A percentile compares a stretch with the other conserved stretches of the same genome.
phyloP scores from a whole-genome alignment of 305 asterid species.

The Solanum aculeatissimum region DNA sequence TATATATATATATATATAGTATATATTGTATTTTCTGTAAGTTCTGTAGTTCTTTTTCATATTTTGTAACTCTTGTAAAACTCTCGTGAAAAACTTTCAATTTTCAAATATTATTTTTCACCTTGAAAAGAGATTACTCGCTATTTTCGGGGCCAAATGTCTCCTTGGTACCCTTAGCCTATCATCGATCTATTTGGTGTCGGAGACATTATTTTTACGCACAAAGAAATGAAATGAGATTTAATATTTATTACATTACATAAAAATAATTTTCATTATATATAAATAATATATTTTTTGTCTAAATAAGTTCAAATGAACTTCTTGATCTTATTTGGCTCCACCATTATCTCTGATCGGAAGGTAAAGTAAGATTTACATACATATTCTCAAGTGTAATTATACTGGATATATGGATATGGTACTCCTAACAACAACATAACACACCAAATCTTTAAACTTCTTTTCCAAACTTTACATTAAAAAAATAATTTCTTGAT shows the following conservation, averaged over 20 bases:
- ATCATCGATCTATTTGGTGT: neutral
- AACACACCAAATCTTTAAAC: neutral
- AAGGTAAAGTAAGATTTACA: neutral
- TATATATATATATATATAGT: neutral
- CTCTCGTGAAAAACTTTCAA: neutral
- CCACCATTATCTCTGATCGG: fast-evolving
- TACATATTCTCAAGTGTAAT: neutral
- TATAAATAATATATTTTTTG: neutral
- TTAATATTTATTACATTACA: neutral
- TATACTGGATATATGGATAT: neutral
- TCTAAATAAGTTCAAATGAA: neutral
- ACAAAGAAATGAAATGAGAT: neutral
- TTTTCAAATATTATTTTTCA: neutral
- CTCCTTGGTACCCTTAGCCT: neutral
- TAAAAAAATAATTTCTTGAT: neutral
- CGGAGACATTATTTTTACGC: neutral
- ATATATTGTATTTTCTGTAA: too few relatives aligned
- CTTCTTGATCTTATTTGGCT: fast-evolving
- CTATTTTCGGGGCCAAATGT: neutral
- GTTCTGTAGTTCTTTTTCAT: neutral
- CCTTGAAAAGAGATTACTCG: neutral
- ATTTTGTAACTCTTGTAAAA: neutral
- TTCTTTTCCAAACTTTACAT: neutral
- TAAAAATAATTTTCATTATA: neutral
- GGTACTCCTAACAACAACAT: neutral